A percentile compares a stretch with the other conserved stretches of the same genome.
phyloP scores from a whole-genome alignment of 2,329 filamentous ascomycete genomes.

The Cercospora sp. region DNA sequence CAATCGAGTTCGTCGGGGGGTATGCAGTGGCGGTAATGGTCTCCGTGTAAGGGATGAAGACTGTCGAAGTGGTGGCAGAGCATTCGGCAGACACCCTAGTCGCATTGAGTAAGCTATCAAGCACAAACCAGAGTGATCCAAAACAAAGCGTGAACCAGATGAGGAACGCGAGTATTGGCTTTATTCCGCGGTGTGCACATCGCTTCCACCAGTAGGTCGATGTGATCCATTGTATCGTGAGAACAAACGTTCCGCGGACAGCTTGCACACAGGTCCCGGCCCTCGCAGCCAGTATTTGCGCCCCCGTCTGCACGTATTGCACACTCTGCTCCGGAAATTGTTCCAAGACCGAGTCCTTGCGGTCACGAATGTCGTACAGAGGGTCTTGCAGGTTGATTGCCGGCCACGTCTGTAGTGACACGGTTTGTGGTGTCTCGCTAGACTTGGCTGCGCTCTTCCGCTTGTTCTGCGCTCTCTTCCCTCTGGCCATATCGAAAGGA shows the following conservation, averaged over 20 bases:
- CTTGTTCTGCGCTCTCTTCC: background rate
- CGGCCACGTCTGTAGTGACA: background rate
- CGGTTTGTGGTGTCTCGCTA: background rate
- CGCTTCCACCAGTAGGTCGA: constrained; percentile 14
- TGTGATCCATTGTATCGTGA: background rate
- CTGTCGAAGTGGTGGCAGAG: constrained; percentile 25
- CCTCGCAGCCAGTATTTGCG: background rate
- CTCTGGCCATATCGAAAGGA: constrained; percentile 2
- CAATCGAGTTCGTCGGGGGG: constrained; percentile 10
- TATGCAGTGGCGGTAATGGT: constrained; percentile 26
- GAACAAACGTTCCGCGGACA: background rate
- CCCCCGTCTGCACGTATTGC: background rate
- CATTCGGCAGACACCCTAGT: constrained; percentile 35
- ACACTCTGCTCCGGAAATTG: background rate
- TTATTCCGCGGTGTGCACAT: background rate
- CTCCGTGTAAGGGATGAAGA: constrained; percentile 33
- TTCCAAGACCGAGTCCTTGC: constrained; percentile 7
- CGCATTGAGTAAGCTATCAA: constrained; percentile 34
- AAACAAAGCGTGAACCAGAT: constrained; percentile 30
- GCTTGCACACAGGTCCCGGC: background rate
- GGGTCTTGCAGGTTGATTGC: background rate
- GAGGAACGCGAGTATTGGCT: background rate
- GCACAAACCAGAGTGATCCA: constrained; percentile 26
- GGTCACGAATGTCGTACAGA: background rate
- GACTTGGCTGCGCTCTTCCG: background rate